phyloP scores from a whole-genome alignment of 2,329 filamentous ascomycete species.

The Escovopsis sp. region DNA sequence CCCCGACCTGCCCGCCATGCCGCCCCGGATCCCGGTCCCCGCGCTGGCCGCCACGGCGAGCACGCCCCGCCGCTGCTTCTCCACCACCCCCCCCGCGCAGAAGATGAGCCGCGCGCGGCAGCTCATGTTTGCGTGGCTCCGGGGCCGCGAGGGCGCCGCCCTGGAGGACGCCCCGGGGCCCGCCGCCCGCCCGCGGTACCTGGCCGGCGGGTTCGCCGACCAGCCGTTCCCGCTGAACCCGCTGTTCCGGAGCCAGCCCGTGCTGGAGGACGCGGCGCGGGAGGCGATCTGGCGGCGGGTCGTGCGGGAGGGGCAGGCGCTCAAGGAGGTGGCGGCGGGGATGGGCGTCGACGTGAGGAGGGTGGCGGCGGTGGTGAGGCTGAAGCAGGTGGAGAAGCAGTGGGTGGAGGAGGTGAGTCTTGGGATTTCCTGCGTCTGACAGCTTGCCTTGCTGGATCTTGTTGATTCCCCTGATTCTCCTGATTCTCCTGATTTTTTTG shows the following conservation, averaged over 20 bases:
- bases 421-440: too few relatives aligned
- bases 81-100: conserved; percentile 22
- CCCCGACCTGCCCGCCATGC: too few relatives aligned
- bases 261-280: conserved; percentile 58
- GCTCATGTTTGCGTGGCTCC: conserved; percentile 24
- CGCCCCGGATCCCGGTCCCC: conserved; percentile 5
- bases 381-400: conserved; percentile 74
- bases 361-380: conserved; percentile 68
- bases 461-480: neutral
- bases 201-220: conserved; percentile 19
- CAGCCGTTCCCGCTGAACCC: conserved; percentile 62
- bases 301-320: conserved; percentile 45
- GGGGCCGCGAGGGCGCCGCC: conserved; percentile 11
- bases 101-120: conserved; percentile 23
- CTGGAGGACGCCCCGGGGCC: conserved; percentile 9
- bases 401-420: conserved; percentile 58
- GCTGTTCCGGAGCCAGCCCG: conserved; percentile 52
- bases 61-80: conserved; percentile 17
- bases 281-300: conserved; percentile 61
- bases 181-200: conserved; percentile 18
- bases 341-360: conserved; percentile 68
- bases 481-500: conserved; percentile 6
- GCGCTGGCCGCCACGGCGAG: too few relatives aligned
- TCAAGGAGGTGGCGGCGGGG: conserved; percentile 64
- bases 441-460: too few relatives aligned